Conservation (phyloP, 2,329 filamentous ascomycete genomes). For the Neurospora sp. region DNA sequence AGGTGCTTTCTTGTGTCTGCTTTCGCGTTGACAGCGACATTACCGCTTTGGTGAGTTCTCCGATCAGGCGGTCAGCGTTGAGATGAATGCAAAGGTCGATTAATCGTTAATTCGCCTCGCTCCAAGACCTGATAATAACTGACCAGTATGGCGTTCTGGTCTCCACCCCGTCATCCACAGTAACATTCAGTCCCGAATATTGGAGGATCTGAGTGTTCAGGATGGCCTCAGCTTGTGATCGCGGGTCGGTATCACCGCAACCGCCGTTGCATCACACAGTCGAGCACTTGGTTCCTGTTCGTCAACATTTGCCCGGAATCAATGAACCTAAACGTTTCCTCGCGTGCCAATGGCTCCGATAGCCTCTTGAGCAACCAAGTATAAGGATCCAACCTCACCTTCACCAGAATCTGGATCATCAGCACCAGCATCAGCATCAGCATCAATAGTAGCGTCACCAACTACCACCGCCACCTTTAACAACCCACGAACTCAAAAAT, state of each 20-base stretch:
- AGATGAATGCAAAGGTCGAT: background rate
- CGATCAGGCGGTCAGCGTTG: background rate
- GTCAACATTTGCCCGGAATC: too few relatives aligned
- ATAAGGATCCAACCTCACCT: too few relatives aligned
- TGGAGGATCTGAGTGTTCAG: background rate
- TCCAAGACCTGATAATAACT: background rate
- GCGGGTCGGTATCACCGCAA: background rate
- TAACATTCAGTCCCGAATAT: too few relatives aligned
- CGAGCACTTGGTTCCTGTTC: background rate
- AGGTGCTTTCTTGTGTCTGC: background rate
- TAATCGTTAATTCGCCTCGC: background rate
- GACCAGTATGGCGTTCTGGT: too few relatives aligned
- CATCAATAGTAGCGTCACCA: too few relatives aligned
- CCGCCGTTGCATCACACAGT: background rate
- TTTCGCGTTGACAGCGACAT: background rate
- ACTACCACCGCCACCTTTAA: too few relatives aligned
- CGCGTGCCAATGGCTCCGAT: too few relatives aligned
- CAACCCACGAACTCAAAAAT: background rate
- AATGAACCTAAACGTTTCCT: too few relatives aligned
- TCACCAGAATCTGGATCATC: too few relatives aligned
- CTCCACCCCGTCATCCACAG: too few relatives aligned
- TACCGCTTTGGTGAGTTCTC: background rate
- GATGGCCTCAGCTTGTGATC: background rate
- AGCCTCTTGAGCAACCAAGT: too few relatives aligned
- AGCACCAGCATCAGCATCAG: too few relatives aligned